Evolutionary conservation across 306 rosid species (phyloP), one percentile per base, ranked within the genome.

Genomic region (Gillenia trifoliata): DNA sequence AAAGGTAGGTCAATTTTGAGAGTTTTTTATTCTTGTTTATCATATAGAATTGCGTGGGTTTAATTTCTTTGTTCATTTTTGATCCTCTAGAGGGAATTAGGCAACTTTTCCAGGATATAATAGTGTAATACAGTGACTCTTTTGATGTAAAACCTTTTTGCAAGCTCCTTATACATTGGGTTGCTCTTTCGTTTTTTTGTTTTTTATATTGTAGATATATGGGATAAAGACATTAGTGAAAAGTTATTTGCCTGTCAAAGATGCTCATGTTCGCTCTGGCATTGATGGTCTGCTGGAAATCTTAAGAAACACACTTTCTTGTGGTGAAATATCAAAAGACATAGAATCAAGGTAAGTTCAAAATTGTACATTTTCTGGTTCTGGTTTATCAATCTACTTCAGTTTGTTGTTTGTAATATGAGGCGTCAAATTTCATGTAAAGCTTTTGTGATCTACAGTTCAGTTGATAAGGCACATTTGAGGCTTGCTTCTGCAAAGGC

Each of bases 401-500:
- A 41, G 50, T 29, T 73, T 38, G 19, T 65, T 76, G 43, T 45
- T 61, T 34, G 31, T 60, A 47, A 49, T 63, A 6, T 41, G 71
- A 40, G 78, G 71, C 79, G 70, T 83, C 67, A 77, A 75, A 71
- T 77, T 78, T 66, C 11, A 70, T 69, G 40, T 74, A 25, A 74
- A 74, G 66, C 76, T 72, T 74, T 63, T 83, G 52, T 77, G 43
- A 67, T 77, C 68, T 83, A 81, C 97, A 95, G 99, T 85, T 85
- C 89, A 82, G 92, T 89, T 83, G 99, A 95, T 78, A 90, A 89
- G 91, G 97, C 89, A 69, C 91, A 95, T 84, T 66, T 95, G 85
- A 89, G 82, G 83, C 93, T 95, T 78, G 99, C 98, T 78, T 83
- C 98, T 66, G 99, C 98, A 31, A 95, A 95, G 86, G 99, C 97